phyloP scores from a whole-genome alignment of 768 basidiomycete genomes.

The Strobilomyces dryophilus region DNA sequence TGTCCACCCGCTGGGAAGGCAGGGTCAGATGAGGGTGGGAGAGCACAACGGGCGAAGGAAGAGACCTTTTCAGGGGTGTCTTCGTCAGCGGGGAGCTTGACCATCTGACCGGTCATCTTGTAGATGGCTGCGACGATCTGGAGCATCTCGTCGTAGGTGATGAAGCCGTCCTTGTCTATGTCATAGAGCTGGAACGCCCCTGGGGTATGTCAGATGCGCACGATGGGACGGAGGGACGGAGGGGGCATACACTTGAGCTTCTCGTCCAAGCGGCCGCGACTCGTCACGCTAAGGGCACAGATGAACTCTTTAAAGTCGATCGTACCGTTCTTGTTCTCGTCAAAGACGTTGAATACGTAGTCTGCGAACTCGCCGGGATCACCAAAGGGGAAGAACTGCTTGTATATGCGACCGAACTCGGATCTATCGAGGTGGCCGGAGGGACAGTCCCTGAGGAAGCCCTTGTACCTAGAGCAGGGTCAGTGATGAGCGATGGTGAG shows the following conservation, averaged over 20 bases:
- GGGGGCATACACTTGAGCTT: constrained; percentile 87
- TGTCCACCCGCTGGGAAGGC: constrained; percentile 80
- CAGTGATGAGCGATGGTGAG: constrained; percentile 5
- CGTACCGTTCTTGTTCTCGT: constrained; percentile 90
- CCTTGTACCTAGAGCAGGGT: constrained; percentile 78
- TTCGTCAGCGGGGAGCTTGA: constrained; percentile 95
- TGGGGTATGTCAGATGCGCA: constrained; percentile 34
- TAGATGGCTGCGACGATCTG: constrained; percentile 98
- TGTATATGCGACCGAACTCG: constrained; percentile 97
- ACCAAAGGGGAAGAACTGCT: constrained; percentile 99
- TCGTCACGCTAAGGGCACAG: constrained; percentile 93
- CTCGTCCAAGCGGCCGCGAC: constrained; percentile 90
- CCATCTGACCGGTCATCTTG: constrained; percentile 99
- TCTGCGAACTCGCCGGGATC: constrained; percentile 96
- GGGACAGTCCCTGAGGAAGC: constrained; percentile 98
- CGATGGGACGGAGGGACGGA: neutral
- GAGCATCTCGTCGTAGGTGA: constrained; percentile 99
- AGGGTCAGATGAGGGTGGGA: constrained; percentile 9
- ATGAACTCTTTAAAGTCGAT: constrained; percentile 99
- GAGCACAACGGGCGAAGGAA: constrained; percentile 2
- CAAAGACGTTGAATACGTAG: constrained; percentile 98
- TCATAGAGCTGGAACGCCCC: constrained; percentile 99
- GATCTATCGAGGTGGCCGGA: constrained; percentile 93
- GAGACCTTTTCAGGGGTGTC: constrained; percentile 98
- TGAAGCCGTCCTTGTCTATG: constrained; percentile 96